These are phyloP conservation scores for Porogramme epimiltina DNA, from an alignment of 1,284 basidiomycete genomes.

Conservation along the genomic window DNA sequence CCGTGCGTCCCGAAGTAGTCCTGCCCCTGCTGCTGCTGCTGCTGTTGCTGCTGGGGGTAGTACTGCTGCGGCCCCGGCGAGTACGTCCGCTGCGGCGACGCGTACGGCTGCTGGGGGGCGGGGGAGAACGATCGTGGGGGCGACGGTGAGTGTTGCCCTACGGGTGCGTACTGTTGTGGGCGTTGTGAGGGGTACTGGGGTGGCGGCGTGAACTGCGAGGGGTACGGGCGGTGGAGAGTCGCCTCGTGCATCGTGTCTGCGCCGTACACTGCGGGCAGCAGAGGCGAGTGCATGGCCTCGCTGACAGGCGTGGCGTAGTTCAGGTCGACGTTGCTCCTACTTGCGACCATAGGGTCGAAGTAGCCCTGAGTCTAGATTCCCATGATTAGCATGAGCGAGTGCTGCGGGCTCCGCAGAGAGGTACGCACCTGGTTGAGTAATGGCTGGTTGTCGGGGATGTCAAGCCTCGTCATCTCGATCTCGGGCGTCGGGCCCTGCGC, in stretches of 20 bases:
- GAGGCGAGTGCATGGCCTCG: slow-evolving; percentile 16
- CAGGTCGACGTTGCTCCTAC: slow-evolving; percentile 27
- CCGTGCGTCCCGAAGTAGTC: not conserved
- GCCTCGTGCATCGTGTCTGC: slow-evolving; percentile 30
- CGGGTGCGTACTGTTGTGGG: slow-evolving; percentile 35
- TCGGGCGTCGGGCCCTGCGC: slow-evolving; percentile 44
- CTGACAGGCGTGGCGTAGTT: slow-evolving; percentile 16
- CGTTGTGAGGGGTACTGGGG: slow-evolving; percentile 35
- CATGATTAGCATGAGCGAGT: not conserved
- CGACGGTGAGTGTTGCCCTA: slow-evolving; percentile 8
- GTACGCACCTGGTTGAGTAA: slow-evolving; percentile 40
- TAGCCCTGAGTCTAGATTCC: slow-evolving; percentile 30
- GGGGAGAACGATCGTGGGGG: slow-evolving; percentile 1
- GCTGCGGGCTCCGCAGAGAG: too few relatives aligned
- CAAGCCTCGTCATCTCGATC: slow-evolving; percentile 60
- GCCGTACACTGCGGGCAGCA: slow-evolving; percentile 20
- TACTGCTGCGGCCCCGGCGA: not conserved
- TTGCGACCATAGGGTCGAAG: slow-evolving; percentile 28
- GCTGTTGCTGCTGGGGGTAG: not conserved
- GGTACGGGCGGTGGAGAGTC: slow-evolving; percentile 31
- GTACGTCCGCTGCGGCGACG: slow-evolving; percentile 14
- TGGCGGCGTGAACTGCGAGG: slow-evolving; percentile 21
- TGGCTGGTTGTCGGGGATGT: slow-evolving; percentile 50
- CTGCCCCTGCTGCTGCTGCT: not conserved
- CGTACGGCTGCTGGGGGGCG: slow-evolving; percentile 26